Percentiles rank a stretch among this genome's conserved stretches.
Conservation (phyloP, 129 eudicot species). For the Sambucus nigra region DNA sequence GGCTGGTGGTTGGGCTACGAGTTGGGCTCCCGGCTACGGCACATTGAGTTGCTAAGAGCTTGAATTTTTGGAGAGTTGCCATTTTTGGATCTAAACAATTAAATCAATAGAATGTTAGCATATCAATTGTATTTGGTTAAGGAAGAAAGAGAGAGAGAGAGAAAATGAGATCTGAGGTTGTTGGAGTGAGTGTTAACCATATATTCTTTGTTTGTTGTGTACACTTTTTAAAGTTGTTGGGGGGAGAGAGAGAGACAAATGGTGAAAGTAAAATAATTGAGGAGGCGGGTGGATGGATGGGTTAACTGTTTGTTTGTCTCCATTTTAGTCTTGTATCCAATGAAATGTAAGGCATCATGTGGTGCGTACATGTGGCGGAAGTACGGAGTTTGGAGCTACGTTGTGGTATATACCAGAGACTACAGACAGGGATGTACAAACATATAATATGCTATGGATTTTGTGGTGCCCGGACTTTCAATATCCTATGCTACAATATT, state of each 20-base stretch:
- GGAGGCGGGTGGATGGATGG: conserved; percentile 13
- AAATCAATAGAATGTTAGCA: not conserved
- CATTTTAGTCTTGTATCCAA: conserved; percentile 1
- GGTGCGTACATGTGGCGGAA: conserved; percentile 11
- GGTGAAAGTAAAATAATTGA: conserved; percentile 16
- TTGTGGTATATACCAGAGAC: too few species aligned
- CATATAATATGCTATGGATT: too few species aligned
- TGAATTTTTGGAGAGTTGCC: conserved; percentile 80
- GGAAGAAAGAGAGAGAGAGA: conserved; percentile 7
- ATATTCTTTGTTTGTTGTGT: conserved; percentile 34
- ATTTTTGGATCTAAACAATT: conserved; percentile 17
- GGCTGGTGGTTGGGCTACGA: conserved; percentile 76
- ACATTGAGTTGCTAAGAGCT: conserved; percentile 82
- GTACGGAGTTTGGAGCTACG: not conserved
- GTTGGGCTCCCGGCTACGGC: conserved; percentile 80
- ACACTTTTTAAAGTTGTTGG: conserved; percentile 13
- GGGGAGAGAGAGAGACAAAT: conserved; percentile 4
- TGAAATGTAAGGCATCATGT: not conserved
- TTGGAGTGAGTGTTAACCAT: conserved; percentile 14
- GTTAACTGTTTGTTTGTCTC: not conserved
- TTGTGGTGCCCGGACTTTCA: too few species aligned
- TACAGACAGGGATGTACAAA: too few species aligned
- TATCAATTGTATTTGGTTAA: not conserved
- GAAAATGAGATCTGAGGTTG: conserved; percentile 49
- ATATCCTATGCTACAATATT: too few species aligned